Conservation (phyloP, 352 stramenopile genomes). For the Pythium periplocum region DNA sequence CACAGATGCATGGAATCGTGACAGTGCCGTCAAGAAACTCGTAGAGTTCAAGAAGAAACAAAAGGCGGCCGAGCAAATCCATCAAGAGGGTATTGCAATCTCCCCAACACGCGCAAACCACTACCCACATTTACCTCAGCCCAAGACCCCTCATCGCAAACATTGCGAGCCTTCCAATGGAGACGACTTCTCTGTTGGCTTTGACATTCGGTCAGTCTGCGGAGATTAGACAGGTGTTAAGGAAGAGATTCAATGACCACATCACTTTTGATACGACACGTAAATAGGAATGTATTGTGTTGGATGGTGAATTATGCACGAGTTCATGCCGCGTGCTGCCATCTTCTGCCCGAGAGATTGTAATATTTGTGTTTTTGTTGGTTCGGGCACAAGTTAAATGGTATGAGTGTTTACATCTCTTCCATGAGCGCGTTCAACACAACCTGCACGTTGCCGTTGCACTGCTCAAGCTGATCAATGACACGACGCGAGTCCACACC, state of each 20-base stretch:
- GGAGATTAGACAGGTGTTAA: conserved; percentile 13
- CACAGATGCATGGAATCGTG: conserved; percentile 58
- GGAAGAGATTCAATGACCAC: not conserved
- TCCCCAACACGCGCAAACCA: conserved; percentile 13
- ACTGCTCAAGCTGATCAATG: conserved; percentile 70
- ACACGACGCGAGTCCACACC: conserved; percentile 33
- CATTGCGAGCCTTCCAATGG: conserved; percentile 1
- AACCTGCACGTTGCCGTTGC: conserved; percentile 77
- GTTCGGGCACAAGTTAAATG: not conserved
- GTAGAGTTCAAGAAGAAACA: conserved; percentile 62
- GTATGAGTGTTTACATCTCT: conserved; percentile 39
- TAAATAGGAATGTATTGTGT: conserved; percentile 1
- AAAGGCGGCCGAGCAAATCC: conserved; percentile 39
- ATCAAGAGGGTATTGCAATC: conserved; percentile 22
- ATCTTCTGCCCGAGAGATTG: too few species aligned
- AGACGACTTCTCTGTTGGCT: conserved; percentile 65
- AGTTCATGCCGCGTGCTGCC: too few species aligned
- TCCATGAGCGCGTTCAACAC: conserved; percentile 82
- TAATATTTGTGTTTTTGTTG: too few species aligned
- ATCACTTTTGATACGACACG: not conserved
- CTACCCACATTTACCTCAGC: conserved; percentile 24
- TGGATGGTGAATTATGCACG: too few species aligned
- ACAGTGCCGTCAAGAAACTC: conserved; percentile 59
- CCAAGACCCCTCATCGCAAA: conserved; percentile 15
- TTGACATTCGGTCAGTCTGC: conserved; percentile 61